phyloP scores from a whole-genome alignment of 805 yeast species.

The Lipomyces japonicus region DNA sequence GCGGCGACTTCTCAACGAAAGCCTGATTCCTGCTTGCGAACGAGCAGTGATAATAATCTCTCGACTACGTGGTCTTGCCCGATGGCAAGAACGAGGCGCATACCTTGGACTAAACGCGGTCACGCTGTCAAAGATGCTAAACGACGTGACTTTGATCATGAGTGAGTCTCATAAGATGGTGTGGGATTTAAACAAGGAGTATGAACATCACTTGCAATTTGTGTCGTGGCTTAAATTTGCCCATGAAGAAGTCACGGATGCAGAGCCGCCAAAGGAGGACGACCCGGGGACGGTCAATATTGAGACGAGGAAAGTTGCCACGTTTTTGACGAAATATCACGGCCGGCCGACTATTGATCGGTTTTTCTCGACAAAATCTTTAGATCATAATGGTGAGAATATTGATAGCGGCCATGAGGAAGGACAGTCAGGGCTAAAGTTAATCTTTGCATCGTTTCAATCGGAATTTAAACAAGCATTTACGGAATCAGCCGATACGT shows the following conservation, averaged over 20 bases:
- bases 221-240: conserved; percentile 23
- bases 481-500: conserved; percentile 18
- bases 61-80: conserved; percentile 28
- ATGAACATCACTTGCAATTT: conserved; percentile 16
- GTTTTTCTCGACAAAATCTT: conserved; percentile 1
- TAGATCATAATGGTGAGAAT: not conserved
- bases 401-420: not conserved
- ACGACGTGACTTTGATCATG: conserved; percentile 12
- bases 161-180: conserved; percentile 8
- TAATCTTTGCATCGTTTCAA: not conserved
- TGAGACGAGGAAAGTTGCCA: conserved; percentile 18
- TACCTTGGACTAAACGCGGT: conserved; percentile 25
- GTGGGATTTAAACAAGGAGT: conserved; percentile 23
- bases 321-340: conserved; percentile 12
- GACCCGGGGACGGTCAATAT: conserved; percentile 4
- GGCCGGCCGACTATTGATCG: conserved; percentile 1
- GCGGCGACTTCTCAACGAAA: conserved; percentile 17
- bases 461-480: conserved; percentile 9
- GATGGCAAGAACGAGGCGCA: conserved; percentile 29
- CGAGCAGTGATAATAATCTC: conserved; percentile 22
- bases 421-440: not conserved
- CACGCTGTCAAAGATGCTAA: conserved; percentile 15
- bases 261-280: conserved; percentile 8
- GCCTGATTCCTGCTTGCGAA: conserved; percentile 30
- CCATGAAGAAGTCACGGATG: conserved; percentile 8